Conservation (phyloP, 2,329 filamentous ascomycete genomes). For the Trichophyton verrucosum region DNA sequence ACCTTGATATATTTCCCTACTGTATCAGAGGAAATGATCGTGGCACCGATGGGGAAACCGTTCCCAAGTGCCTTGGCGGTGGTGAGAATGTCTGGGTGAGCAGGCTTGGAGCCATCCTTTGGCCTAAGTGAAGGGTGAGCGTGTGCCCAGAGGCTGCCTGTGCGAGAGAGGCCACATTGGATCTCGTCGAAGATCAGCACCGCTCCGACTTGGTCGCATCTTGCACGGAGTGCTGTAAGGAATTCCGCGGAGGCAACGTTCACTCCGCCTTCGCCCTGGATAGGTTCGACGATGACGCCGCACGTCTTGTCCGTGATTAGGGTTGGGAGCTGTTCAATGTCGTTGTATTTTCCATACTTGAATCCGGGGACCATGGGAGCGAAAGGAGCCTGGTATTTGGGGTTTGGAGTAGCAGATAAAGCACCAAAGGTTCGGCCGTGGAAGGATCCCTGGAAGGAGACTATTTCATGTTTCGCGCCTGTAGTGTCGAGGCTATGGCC, state of each 20-base stretch:
- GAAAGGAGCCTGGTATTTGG: slow-evolving; percentile 94
- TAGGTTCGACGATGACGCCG: slow-evolving; percentile 90
- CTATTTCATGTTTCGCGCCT: slow-evolving; percentile 65
- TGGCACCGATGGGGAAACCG: slow-evolving; percentile 87
- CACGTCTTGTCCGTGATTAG: slow-evolving; percentile 78
- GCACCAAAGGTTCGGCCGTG: slow-evolving; percentile 94
- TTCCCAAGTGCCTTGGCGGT: slow-evolving; percentile 95
- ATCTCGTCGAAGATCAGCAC: slow-evolving; percentile 95
- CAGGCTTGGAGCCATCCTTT: slow-evolving; percentile 41
- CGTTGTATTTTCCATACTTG: slow-evolving; percentile 73
- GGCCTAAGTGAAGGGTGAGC: slow-evolving; percentile 47
- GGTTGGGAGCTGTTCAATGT: slow-evolving; percentile 56
- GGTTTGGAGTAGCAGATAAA: slow-evolving; percentile 90
- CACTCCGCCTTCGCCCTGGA: slow-evolving; percentile 92
- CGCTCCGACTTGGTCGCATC: slow-evolving; percentile 77
- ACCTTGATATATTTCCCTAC: slow-evolving; percentile 58
- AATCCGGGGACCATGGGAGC: slow-evolving; percentile 92
- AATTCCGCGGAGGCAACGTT: slow-evolving; percentile 75
- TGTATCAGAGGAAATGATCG: slow-evolving; percentile 48
- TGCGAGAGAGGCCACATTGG: slow-evolving; percentile 81
- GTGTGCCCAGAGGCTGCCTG: slow-evolving; percentile 85
- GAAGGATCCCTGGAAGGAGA: slow-evolving; percentile 86
- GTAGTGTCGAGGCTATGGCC: slow-evolving; percentile 63
- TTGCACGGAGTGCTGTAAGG: slow-evolving; percentile 64
- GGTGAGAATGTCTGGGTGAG: slow-evolving; percentile 87